Percentiles rank a stretch among this genome's conserved stretches.
Evolutionary conservation across 2,329 filamentous ascomycete genomes (phyloP).

Genomic region (Penicillium polonicum): DNA sequence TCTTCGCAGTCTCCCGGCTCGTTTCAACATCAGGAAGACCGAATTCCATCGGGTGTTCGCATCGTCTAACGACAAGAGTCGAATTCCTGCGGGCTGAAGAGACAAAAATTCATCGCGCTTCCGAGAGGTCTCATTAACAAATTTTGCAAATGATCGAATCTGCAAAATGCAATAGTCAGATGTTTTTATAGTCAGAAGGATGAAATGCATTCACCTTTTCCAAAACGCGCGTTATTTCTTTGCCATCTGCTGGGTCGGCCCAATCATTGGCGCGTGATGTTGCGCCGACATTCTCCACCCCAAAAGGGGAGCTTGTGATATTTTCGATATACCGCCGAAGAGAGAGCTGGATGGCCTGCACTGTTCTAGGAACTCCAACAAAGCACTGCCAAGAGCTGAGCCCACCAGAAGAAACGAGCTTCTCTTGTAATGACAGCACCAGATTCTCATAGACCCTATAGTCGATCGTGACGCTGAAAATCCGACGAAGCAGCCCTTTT

Average conservation of each 20-base stretch:
- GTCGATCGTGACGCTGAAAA: not conserved
- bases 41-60: not conserved
- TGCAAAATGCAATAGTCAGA: conserved; percentile 1
- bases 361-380: not conserved
- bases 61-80: not conserved
- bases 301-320: not conserved
- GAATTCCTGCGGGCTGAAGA: not conserved
- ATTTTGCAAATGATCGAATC: conserved; percentile 11
- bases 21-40: not conserved
- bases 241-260: too few species aligned
- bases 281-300: too few species aligned
- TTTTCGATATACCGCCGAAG: not conserved
- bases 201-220: not conserved
- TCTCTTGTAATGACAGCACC: too few species aligned
- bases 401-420: too few species aligned
- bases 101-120: not conserved
- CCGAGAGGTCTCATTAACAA: conserved; percentile 2
- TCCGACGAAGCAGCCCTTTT: not conserved
- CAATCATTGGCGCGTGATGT: too few species aligned
- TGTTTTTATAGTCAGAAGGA: not conserved
- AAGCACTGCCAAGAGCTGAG: not conserved
- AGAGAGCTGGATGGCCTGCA: not conserved
- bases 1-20: not conserved
- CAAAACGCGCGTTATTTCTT: not conserved
- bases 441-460: not conserved